Evolutionary conservation across 805 yeast genomes (phyloP), one percentile per base, ranked within the genome.

Genomic region (Hanseniaspora thailandica): DNA sequence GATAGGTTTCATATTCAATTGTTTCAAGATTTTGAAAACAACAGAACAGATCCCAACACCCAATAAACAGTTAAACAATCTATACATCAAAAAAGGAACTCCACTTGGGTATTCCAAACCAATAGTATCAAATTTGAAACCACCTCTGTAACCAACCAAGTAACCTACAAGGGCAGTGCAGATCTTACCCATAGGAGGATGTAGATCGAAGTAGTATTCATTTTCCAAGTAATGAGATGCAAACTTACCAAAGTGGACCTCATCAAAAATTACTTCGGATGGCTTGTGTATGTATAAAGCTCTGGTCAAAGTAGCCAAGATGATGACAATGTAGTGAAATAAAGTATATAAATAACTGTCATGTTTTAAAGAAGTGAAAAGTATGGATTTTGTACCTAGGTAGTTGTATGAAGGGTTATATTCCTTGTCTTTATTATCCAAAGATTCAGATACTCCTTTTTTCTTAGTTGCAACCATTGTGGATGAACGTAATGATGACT

Each of bases 151-250:
- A 2, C 97, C 96, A 49, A 83, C 80, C 23, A 93, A 61, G 74
- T 82, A 87, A 41, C 98, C 99, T 38, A 83, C 86, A 55, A 81
- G 75, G 0, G 97, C 97, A 68, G 90, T 86, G 59, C 89, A 73
- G 66, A 93, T 74, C 67, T 93, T 93, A 52, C 96, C 98, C 68
- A 93, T 86, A 22, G 99, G 99, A 9, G 99, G 99, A 69, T 93
- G 99, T 50, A 93, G 80, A 69, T 93, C 99, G 63, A 93, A 93
- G 67, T 87, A 93, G 67, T 86, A 93, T 0, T 96, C 84, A 57
- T 96, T 76, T 67, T 90, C 85, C 56, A 90, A 70, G 67, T 90
- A 90, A 68, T 84, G 83, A 1, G 87, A 78, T 7, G 90, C 90
- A 66, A 84, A 84, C 62, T 84, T 84, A 35, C 95, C 95, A 62